Base-by-base conservation (phyloP, 2,329 filamentous ascomycete species). In the Podosphaera aphanis region DNA sequence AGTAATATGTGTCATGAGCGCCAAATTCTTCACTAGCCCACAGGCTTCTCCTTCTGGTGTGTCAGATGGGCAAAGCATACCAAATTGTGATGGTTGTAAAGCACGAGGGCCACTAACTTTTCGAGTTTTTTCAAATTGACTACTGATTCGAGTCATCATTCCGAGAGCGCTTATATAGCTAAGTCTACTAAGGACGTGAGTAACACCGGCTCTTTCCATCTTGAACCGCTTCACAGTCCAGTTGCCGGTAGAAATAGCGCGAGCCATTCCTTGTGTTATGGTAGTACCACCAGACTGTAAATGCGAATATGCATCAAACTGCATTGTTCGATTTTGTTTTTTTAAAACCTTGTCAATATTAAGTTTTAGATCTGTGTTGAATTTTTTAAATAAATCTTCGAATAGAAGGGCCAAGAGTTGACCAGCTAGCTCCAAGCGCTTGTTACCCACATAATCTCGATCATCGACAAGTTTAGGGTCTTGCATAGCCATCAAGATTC, bases 71-170 rank as follows among this genome's bases (percentile, higher is more conserved):
- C 90, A 98, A 46, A 98, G 69, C 86, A 98, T 94, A 55, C 90
- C 90, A 66, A 93, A 98, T 54, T 98, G 90, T 0, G 90, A 98
- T 5, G 90, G 86, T 58, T 98, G 90, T 43, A 98, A 69, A 16
- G 92, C 90, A 71, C 90, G 79, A 56, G 92, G 90, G 52, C 92
- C 92, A 58, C 79, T 86, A 49, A 98, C 86, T 63, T 98, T 98
- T 55, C 90, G 70, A 2, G 90, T 95, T 70, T 98, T 98, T 61
- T 98, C 90, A 57, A 98, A 98, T 65, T 98, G 90, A 70, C 83
- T 92, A 61, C 81, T 90, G 57, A 98, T 95, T 61, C 90, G 74
- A 13, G 90, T 98, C 90, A 98, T 98, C 92, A 98, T 98, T 50
- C 92, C 92, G 23, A 98, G 73, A 23, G 90, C 90, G 51, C 81